These are phyloP conservation scores for Fraxinus pennsylvanica DNA, from an alignment of 257 asterid genomes.

Conservation along the genomic window DNA sequence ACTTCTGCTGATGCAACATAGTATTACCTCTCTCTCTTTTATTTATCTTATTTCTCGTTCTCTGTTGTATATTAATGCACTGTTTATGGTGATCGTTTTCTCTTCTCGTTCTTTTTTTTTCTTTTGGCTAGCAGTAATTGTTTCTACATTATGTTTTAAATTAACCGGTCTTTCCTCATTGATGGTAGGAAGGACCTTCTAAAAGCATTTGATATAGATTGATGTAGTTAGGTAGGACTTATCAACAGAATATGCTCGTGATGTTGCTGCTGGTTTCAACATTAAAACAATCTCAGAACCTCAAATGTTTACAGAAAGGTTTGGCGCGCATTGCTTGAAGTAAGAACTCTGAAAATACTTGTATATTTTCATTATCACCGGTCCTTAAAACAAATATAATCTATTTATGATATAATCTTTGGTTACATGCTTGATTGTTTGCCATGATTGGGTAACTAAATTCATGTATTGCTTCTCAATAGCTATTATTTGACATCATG, in stretches of 20 bases:
- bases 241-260: slow-evolving; percentile 61
- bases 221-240: slow-evolving; percentile 71
- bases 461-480: no score
- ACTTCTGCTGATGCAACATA: slow-evolving; percentile 80
- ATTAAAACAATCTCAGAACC: slow-evolving; percentile 63
- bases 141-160: no score
- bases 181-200: slow-evolving; percentile 74
- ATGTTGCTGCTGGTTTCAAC: slow-evolving; percentile 82
- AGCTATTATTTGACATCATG: no score
- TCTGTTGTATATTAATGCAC: neutral
- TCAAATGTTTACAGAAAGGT: slow-evolving; percentile 72
- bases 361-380: slow-evolving; percentile 1
- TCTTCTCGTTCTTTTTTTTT: neutral
- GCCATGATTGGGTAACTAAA: no score
- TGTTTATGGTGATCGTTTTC: slow-evolving; percentile 12
- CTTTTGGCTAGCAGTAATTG: no score
- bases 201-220: slow-evolving; percentile 85
- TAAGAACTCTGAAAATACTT: slow-evolving; percentile 36
- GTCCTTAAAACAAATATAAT: no score
- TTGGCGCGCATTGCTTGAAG: slow-evolving; percentile 78
- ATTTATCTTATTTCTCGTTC: neutral
- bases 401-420: no score
- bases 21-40: slow-evolving; percentile 43
- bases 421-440: no score
- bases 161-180: no score